Evolutionary conservation across 2,329 filamentous ascomycete genomes (phyloP).

Genomic region (Cladosporium phlei): DNA sequence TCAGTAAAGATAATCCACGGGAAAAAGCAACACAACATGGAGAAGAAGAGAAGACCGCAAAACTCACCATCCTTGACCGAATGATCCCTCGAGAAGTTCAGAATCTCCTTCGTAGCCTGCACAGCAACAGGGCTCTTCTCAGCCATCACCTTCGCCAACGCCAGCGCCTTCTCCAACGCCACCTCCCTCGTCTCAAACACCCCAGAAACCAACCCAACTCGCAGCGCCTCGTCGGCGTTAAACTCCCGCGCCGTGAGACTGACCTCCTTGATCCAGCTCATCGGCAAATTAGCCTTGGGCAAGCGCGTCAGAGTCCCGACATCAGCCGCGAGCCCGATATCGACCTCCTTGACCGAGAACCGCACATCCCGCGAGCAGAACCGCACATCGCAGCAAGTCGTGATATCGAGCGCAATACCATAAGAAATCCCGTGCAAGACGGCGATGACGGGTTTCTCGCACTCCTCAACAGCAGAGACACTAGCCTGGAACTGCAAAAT

Average conservation of each 20-base stretch:
- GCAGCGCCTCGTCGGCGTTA: conserved; percentile 60
- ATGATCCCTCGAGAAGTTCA: conserved; percentile 78
- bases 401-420: conserved; percentile 69
- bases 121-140: conserved; percentile 83
- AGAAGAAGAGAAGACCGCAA: not conserved
- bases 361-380: conserved; percentile 53
- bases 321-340: conserved; percentile 75
- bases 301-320: conserved; percentile 70
- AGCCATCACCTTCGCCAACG: conserved; percentile 62
- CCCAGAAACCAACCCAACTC: conserved; percentile 65
- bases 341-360: conserved; percentile 74
- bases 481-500: conserved; percentile 77
- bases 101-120: conserved; percentile 78
- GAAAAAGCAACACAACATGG: not conserved
- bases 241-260: conserved; percentile 68
- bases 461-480: conserved; percentile 72
- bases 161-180: conserved; percentile 58
- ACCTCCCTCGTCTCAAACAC: conserved; percentile 59
- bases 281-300: conserved; percentile 66
- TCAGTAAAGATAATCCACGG: not conserved
- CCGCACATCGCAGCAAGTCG: conserved; percentile 65
- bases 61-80: conserved; percentile 66
- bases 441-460: conserved; percentile 84
- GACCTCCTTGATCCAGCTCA: conserved; percentile 76
- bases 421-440: conserved; percentile 74